phyloP scores from a whole-genome alignment of 2,329 filamentous ascomycete species.

The Diaporthe sp. region DNA sequence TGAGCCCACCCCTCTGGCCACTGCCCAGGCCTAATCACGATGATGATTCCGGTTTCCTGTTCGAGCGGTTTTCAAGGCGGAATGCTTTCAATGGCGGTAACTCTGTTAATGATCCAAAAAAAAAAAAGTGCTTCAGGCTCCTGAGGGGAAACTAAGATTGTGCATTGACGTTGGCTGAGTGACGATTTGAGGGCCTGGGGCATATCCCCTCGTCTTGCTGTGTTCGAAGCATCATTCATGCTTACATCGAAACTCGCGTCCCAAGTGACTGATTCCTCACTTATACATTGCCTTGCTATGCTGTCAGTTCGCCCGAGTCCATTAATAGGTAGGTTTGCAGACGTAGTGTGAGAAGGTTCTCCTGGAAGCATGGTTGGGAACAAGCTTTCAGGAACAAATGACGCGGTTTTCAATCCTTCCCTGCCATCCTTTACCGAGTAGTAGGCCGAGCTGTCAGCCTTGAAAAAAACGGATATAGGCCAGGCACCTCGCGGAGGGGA shows the following conservation, averaged over 20 bases:
- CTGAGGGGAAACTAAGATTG: constrained; percentile 11
- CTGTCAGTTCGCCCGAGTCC: neutral
- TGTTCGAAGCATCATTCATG: neutral
- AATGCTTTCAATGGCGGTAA: neutral
- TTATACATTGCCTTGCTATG: neutral
- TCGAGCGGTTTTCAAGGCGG: constrained; percentile 16
- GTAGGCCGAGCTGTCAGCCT: neutral
- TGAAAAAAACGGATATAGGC: no score
- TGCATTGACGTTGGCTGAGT: constrained; percentile 17
- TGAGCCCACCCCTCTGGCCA: constrained; percentile 73
- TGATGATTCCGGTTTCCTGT: constrained; percentile 25
- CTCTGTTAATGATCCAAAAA: constrained; percentile 9
- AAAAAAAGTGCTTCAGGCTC: constrained; percentile 21
- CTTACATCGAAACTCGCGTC: neutral
- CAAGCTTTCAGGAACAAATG: no score
- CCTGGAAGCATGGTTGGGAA: neutral
- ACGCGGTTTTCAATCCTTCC: no score
- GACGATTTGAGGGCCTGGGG: neutral
- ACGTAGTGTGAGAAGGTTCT: neutral
- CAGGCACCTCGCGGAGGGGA: neutral
- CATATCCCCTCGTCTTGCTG: neutral
- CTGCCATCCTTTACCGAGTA: neutral
- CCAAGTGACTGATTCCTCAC: constrained; percentile 1
- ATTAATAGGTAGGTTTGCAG: neutral
- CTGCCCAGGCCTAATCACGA: constrained; percentile 50